These are phyloP conservation scores for Fusarium tupiense DNA, from an alignment of 2,329 filamentous ascomycete genomes.

Conservation along the genomic window DNA sequence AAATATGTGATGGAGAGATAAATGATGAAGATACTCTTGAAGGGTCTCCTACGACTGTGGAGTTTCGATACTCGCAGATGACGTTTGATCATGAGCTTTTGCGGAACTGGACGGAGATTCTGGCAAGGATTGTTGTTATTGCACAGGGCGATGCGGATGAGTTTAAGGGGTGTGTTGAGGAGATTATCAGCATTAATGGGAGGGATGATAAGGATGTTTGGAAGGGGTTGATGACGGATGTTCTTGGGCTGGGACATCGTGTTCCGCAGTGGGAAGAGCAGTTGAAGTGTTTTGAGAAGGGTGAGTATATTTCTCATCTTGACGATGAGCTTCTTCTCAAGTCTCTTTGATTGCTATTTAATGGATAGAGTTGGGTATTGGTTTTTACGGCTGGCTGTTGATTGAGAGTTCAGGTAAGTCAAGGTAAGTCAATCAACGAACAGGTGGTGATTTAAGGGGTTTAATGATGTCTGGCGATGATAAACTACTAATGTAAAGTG, in stretches of 20 bases:
- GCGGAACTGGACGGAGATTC: constrained; percentile 35
- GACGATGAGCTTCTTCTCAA: constrained; percentile 17
- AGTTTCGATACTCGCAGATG: constrained; percentile 43
- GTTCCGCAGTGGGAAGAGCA: constrained; percentile 35
- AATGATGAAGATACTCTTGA: background rate
- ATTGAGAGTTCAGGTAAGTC: background rate
- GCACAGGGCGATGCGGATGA: background rate
- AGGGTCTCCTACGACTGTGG: constrained; percentile 29
- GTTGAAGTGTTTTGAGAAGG: constrained; percentile 9
- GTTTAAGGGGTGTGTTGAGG: background rate
- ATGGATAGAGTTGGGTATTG: rapidly evolving
- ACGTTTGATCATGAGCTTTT: constrained; percentile 38
- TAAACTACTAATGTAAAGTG: background rate
- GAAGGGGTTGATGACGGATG: constrained; percentile 14
- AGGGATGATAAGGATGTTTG: background rate
- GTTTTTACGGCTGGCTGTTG: background rate
- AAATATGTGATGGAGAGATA: background rate
- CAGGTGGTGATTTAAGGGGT: rapidly evolving
- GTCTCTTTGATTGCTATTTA: background rate
- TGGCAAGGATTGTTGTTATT: constrained; percentile 22
- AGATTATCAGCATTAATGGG: background rate
- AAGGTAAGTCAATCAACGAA: background rate
- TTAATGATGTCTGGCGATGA: rapidly evolving
- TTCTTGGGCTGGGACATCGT: constrained; percentile 23
- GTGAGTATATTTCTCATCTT: constrained; percentile 20